Base-by-base conservation (phyloP, 1,284 basidiomycete species). In the Mycena sp. region DNA sequence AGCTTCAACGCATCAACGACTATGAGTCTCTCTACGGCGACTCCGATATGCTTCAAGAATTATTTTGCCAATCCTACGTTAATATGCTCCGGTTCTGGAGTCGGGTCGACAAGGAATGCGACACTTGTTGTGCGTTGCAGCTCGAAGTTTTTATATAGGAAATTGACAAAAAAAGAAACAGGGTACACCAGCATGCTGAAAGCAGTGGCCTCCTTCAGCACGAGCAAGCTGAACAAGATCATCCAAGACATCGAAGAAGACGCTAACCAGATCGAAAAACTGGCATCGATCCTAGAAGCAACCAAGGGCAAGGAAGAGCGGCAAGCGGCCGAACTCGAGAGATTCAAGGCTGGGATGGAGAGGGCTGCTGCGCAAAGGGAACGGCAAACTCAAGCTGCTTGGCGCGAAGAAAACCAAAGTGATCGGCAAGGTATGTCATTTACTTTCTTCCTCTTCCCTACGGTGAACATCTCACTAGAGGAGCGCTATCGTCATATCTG, bases 21-120 rank as follows among this genome's bases (percentile, higher is more conserved):
- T 65, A 63, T 49, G 63, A 68, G 21, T 26, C 58, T 19, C 49
- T 70, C 3, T 70, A 70, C 38, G 56, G 60, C 14, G 60, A 67
- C 49, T 70, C 64, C 7, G 38, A 61, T 4, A 28, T 40, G 30
- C n/a, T 72, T 23, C 70, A 67, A 19, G 38, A 62, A 4, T 38
- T 68, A 5, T 53, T 72, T 29, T 71, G 57, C 53, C 26, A 60
- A 6, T 58, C 69, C 6, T 72, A 69, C 38, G 63, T 65, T 12
- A 64, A 67, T 23, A 67, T 72, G 26, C 29, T 72, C 35, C 69
- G 66, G 9, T 72, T 72, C 40, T 72, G 71, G 71, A 28, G 43
- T 17, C 58, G 62, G 2, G 69, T 70, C 3, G 56, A 70, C 43
- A 67, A 68, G 44, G 70, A 72, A 40, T 72, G 71, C 55, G 35